These are phyloP conservation scores for Podila horticola DNA, from an alignment of 192 early-diverging fungal species.

Conservation along the genomic window DNA sequence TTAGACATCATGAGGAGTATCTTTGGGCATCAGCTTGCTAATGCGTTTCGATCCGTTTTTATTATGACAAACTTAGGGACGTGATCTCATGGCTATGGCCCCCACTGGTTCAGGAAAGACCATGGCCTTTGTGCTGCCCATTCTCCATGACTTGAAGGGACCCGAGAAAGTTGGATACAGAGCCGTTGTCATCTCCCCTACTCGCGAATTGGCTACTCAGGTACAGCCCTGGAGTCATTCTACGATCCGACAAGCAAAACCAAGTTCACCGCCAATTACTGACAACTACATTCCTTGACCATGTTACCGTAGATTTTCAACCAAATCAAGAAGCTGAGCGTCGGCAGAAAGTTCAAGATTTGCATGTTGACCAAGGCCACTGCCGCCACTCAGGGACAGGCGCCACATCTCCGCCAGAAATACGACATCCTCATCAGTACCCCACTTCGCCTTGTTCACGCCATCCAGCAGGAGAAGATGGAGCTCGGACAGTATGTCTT, in stretches of 20 bases:
- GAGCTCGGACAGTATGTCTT: constrained; percentile 71
- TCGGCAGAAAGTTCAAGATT: constrained; percentile 81
- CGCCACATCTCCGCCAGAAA: constrained; percentile 72
- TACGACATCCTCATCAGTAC: constrained; percentile 95
- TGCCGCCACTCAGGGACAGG: constrained; percentile 72
- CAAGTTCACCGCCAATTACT: neutral
- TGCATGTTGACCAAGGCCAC: constrained; percentile 88
- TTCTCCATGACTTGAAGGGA: constrained; percentile 84
- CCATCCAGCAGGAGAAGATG: constrained; percentile 81
- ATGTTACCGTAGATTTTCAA: constrained; percentile 80
- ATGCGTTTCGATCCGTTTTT: neutral
- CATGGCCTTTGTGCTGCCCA: constrained; percentile 91
- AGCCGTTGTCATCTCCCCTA: constrained; percentile 93
- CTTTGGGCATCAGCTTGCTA: no score
- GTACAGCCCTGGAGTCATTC: constrained; percentile 20
- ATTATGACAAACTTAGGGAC: constrained; percentile 53
- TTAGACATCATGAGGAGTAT: no score
- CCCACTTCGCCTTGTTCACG: constrained; percentile 90
- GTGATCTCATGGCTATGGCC: constrained; percentile 95
- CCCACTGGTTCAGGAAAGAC: constrained; percentile 99
- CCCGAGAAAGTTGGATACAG: constrained; percentile 86
- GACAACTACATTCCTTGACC: neutral
- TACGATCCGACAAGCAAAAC: neutral
- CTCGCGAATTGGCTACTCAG: constrained; percentile 90
- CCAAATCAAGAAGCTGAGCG: constrained; percentile 78